These are phyloP conservation scores for Hordeum marinum DNA, from an alignment of 176 grass and related monocot genomes.

Conservation along the genomic window DNA sequence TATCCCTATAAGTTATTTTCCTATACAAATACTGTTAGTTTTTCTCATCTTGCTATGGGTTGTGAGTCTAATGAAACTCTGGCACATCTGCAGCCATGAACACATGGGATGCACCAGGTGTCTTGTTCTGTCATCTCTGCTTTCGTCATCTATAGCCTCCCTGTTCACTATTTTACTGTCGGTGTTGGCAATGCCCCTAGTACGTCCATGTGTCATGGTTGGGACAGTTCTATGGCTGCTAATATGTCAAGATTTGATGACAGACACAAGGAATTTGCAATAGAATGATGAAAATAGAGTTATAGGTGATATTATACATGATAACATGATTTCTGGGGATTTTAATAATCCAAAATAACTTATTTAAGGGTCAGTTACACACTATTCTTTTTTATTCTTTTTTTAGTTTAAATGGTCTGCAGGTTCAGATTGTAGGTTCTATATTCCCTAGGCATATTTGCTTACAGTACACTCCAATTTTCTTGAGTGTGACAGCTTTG, in stretches of 20 bases:
- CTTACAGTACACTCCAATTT: not conserved
- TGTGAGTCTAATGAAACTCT: not conserved
- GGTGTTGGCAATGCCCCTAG: not conserved
- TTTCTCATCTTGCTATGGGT: not conserved
- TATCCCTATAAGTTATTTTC: not conserved
- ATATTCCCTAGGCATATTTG: not conserved
- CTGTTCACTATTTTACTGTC: not conserved
- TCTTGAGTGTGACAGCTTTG: not conserved
- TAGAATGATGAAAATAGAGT: not conserved
- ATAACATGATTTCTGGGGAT: not conserved
- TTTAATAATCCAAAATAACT: not conserved
- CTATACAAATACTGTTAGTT: not conserved
- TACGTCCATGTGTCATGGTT: not conserved
- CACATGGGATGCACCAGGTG: not conserved
- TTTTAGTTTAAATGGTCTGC: not conserved
- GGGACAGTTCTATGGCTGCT: not conserved
- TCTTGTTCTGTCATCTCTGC: not conserved
- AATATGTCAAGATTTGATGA: not conserved
- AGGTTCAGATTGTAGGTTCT: not conserved
- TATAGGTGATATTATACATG: not conserved
- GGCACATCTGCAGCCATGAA: not conserved
- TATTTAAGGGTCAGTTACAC: not conserved
- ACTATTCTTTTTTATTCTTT: not conserved
- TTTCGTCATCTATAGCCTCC: not conserved
- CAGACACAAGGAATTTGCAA: not conserved